phyloP scores from a whole-genome alignment of 164 flowering plant species.

The Litsea cubeba region DNA sequence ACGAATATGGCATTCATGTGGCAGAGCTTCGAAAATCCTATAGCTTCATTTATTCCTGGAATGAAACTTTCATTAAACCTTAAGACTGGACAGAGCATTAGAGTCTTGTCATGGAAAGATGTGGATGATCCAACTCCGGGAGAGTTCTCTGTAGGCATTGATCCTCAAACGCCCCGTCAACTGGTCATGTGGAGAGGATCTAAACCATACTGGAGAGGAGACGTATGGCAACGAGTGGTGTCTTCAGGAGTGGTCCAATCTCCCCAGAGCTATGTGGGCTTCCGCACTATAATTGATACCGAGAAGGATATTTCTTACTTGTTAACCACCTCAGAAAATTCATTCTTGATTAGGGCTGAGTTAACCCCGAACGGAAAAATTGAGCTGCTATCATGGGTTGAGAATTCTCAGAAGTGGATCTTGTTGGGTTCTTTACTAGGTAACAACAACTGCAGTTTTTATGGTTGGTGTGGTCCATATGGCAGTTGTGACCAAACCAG shows the following conservation, averaged over 20 bases:
- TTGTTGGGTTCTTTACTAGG: neutral
- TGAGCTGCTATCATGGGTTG: slow-evolving; percentile 11
- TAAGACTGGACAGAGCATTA: slow-evolving; percentile 6
- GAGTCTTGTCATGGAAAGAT: slow-evolving; percentile 30
- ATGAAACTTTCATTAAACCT: slow-evolving; percentile 14
- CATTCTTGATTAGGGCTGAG: neutral
- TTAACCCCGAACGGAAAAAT: neutral
- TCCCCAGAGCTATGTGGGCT: neutral
- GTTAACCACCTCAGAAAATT: neutral
- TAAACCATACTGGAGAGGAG: neutral
- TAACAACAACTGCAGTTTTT: slow-evolving; percentile 23
- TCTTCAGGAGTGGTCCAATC: neutral
- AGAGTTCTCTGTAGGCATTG: neutral
- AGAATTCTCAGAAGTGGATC: slow-evolving; percentile 9
- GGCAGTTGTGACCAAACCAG: slow-evolving; percentile 21
- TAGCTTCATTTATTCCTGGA: neutral
- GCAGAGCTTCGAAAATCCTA: slow-evolving; percentile 1
- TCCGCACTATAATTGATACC: neutral
- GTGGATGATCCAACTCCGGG: slow-evolving; percentile 23
- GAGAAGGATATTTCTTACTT: neutral
- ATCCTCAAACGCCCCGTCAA: slow-evolving; percentile 1
- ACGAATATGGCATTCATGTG: neutral
- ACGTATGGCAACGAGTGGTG: neutral
- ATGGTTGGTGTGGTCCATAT: slow-evolving; percentile 31
- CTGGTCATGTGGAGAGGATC: neutral